Conservation (phyloP, 176 grass and related monocot genomes). For the Aegilops sharonensis region DNA sequence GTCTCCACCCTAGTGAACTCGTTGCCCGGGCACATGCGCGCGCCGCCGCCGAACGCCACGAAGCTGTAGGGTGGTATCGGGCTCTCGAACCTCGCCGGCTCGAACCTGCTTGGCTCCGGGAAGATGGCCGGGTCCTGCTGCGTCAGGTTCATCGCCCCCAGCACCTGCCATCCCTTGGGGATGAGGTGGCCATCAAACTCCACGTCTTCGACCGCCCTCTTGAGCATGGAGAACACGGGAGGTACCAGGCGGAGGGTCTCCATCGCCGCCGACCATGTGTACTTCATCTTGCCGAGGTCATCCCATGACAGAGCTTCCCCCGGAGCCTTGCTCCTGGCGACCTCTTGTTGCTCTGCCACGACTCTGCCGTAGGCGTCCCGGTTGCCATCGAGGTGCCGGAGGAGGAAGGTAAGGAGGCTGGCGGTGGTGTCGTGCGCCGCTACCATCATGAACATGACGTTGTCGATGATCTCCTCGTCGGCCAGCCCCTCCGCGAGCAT, state of each 20-base stretch:
- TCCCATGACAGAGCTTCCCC: constrained; percentile 4
- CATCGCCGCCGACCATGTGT: constrained; percentile 37
- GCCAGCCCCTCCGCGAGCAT: constrained; percentile 21
- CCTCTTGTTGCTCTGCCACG: not conserved
- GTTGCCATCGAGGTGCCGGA: constrained; percentile 28
- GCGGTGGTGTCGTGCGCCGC: constrained; percentile 42
- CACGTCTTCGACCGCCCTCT: constrained; percentile 23
- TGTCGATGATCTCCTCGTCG: constrained; percentile 45
- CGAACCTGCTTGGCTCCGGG: constrained; percentile 34
- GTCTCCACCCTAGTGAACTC: constrained; percentile 36
- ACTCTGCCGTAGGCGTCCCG: not conserved
- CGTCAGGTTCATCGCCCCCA: not conserved
- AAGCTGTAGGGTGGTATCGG: constrained; percentile 29
- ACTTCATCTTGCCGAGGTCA: constrained; percentile 4
- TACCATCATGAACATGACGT: constrained; percentile 27
- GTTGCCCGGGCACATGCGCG: constrained; percentile 33
- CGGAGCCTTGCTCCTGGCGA: not conserved
- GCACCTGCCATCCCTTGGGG: constrained; percentile 38
- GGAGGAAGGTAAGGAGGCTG: constrained; percentile 40
- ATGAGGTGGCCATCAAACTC: constrained; percentile 31
- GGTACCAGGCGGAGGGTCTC: constrained; percentile 47
- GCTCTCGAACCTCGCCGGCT: constrained; percentile 24
- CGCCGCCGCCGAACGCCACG: constrained; percentile 31
- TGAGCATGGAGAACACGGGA: constrained; percentile 18
- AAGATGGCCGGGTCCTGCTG: constrained; percentile 34